Evolutionary conservation across 2,329 filamentous ascomycete genomes (phyloP), one percentile per base, ranked within the genome.

Genomic region (Acrocalymma vagum): DNA sequence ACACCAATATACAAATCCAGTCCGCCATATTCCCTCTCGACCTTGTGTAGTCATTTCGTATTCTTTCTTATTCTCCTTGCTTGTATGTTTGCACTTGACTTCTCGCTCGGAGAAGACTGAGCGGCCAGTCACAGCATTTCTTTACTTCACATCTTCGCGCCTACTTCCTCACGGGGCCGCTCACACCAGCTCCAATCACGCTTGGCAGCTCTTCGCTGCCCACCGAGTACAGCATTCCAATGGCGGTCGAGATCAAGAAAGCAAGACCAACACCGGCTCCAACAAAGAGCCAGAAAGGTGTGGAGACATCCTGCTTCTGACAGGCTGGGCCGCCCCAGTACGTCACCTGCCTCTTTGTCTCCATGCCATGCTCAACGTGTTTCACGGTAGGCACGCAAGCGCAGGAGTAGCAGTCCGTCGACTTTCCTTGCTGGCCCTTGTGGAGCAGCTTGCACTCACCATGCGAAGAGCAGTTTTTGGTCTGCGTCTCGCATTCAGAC

Each of bases 131-230:
- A n/a, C n/a, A n/a, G n/a, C n/a, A n/a, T n/a, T n/a, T n/a, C n/a
- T n/a, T n/a, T n/a, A n/a, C n/a, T n/a, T n/a, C n/a, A n/a, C n/a
- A 25, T 25, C 9, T 25, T n/a, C 23, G 8, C 23, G 68, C 22
- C 49, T 64, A 77, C 57, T 76, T 74, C 42, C 64, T 67, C 17
- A 62, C 54, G 34, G 85, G 79, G 43, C 84, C 82, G 52, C 87
- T 88, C 24, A 99, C 93, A 51, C 94, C 94, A 31, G 94, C 94
- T n/a, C 91, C 90, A 69, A 99, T 92, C 7, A 99, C 93, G 58
- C 91, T 91, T 0, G 94, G 94, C 51, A 97, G 77, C 72, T 91
- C 87, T 75, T 95, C 85, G 67, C 88, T 83, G 22, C 93, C 94
- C 61, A 97, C 88, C 49, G 77, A 85, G 71, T 87, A 94, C 38